These are phyloP conservation scores for Sequoia sempervirens DNA, from an alignment of 75 land plant genomes.

Conservation along the genomic window DNA sequence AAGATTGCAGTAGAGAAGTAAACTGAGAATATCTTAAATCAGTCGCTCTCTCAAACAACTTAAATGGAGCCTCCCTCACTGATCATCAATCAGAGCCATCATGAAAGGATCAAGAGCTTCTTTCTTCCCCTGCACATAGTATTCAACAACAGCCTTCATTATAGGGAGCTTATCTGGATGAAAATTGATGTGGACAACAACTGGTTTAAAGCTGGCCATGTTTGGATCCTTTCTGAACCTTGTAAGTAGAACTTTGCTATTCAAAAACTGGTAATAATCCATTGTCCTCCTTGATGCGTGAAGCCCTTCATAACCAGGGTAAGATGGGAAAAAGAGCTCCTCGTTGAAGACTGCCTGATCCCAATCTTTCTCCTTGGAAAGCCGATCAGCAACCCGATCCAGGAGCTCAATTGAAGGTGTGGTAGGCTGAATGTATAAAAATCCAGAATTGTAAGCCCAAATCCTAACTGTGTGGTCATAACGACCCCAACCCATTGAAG, in stretches of 20 bases:
- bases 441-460: constrained; percentile 96
- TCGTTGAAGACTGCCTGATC: constrained; percentile 99
- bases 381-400: constrained; percentile 81
- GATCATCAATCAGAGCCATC: constrained; percentile 67
- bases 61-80: no score
- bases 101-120: constrained; percentile 75
- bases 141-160: constrained; percentile 83
- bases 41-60: background rate
- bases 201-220: constrained; percentile 65
- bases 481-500: constrained; percentile 94
- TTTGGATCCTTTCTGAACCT: constrained; percentile 66
- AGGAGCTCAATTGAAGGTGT: constrained; percentile 87
- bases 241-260: constrained; percentile 90
- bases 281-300: constrained; percentile 86
- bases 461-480: constrained; percentile 99
- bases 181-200: constrained; percentile 87
- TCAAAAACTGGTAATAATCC: constrained; percentile 84
- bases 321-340: constrained; percentile 85
- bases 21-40: background rate
- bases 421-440: constrained; percentile 91
- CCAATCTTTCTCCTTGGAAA: constrained; percentile 69
- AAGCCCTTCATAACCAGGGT: constrained; percentile 89
- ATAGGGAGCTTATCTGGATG: constrained; percentile 89
- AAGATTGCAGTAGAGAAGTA: background rate
- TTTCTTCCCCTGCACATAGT: constrained; percentile 77